These are phyloP conservation scores for Salix dunnii DNA, from an alignment of 345 rosid species.

Conservation along the genomic window DNA sequence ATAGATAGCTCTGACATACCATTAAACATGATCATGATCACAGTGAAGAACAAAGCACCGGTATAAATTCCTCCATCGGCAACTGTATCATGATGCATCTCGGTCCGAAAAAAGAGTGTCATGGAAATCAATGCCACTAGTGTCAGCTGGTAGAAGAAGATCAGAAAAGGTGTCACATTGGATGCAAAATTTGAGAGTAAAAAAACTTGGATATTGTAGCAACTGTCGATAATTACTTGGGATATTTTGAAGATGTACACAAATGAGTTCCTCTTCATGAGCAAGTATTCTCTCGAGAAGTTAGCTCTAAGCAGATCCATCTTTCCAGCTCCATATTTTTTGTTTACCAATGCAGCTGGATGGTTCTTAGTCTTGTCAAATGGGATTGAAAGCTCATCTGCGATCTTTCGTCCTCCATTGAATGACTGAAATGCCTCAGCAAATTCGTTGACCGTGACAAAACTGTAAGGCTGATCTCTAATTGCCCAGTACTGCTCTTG, in stretches of 20 bases:
- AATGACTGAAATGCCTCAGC: conserved; percentile 50
- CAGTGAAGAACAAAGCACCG: conserved; percentile 64
- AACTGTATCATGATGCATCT: conserved; percentile 28
- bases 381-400: conserved; percentile 43
- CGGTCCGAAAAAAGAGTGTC: conserved; percentile 37
- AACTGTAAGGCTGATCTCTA: conserved; percentile 46
- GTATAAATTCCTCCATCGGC: conserved; percentile 47
- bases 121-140: conserved; percentile 26
- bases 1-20: conserved; percentile 72
- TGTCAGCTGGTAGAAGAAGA: conserved; percentile 18
- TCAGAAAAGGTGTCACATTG: neutral
- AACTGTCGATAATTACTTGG: conserved; percentile 40
- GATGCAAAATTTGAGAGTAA: neutral
- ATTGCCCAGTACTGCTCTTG: conserved; percentile 62
- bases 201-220: neutral
- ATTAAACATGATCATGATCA: conserved; percentile 52
- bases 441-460: conserved; percentile 44
- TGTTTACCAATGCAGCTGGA: conserved; percentile 50
- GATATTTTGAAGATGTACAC: conserved; percentile 48
- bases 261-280: conserved; percentile 60
- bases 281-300: conserved; percentile 47
- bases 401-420: conserved; percentile 34
- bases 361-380: conserved; percentile 50
- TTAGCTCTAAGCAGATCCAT: conserved; percentile 52
- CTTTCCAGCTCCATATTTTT: conserved; percentile 46